Evolutionary conservation across 495 filamentous ascomycete species (phyloP).

Genomic region (Bathelium albidoporum): DNA sequence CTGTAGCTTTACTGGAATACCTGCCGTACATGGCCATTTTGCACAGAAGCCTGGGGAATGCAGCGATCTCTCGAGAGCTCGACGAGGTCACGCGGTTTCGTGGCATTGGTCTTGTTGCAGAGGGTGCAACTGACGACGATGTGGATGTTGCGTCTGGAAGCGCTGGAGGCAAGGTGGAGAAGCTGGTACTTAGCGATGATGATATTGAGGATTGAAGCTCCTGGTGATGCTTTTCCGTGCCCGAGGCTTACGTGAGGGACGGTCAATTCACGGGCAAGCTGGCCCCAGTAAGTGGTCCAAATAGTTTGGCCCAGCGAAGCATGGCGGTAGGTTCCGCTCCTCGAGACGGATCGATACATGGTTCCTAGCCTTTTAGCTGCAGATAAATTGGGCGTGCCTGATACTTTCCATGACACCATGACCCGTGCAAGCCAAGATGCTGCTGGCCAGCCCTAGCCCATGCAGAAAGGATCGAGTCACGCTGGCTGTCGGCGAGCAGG

Average conservation of each 20-base stretch:
- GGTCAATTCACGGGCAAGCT: neutral
- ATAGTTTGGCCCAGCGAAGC: neutral
- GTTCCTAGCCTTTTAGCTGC: neutral
- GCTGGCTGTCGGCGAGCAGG: too few relatives aligned
- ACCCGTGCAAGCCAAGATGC: too few relatives aligned
- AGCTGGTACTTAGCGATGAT: constrained; percentile 78
- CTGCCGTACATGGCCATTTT: constrained; percentile 76
- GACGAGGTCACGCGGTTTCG: constrained; percentile 59
- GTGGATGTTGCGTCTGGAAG: constrained; percentile 10
- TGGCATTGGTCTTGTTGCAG: constrained; percentile 33
- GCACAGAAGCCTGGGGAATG: constrained; percentile 18
- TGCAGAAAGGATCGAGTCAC: too few relatives aligned
- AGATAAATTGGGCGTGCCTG: neutral
- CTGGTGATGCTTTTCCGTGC: neutral
- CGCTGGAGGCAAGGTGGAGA: constrained; percentile 43
- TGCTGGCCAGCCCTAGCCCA: neutral
- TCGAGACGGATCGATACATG: neutral
- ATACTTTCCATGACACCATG: neutral
- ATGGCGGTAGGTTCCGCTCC: neutral
- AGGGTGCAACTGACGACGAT: constrained; percentile 20
- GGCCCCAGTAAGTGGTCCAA: neutral
- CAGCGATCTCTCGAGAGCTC: constrained; percentile 36
- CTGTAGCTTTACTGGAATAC: constrained; percentile 68
- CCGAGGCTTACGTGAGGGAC: neutral
- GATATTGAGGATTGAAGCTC: constrained; percentile 72